Conservation (phyloP, 257 asterid species). For the Ilex aquifolium region DNA sequence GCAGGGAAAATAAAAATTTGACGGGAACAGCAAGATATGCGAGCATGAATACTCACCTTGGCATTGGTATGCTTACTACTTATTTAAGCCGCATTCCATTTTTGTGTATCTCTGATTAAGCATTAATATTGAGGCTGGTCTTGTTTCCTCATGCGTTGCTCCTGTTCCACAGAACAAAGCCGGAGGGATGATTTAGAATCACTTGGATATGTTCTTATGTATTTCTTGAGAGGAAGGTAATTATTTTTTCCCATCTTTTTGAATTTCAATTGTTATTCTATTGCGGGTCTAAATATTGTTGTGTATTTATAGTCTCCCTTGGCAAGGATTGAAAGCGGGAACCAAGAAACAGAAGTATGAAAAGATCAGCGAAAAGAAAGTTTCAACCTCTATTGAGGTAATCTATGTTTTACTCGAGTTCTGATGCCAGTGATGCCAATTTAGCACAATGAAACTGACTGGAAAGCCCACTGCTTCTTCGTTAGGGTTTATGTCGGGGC, state of each 20-base stretch:
- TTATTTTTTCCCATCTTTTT: neutral
- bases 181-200: constrained; percentile 24
- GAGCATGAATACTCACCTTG: constrained; percentile 66
- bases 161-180: constrained; percentile 15
- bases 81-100: too few species aligned
- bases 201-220: constrained; percentile 18
- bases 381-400: constrained; percentile 52
- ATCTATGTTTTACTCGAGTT: constrained; percentile 3
- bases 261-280: neutral
- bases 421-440: neutral
- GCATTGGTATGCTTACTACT: constrained; percentile 14
- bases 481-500: constrained; percentile 42
- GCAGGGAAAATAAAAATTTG: constrained; percentile 25
- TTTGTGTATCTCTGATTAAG: too few species aligned
- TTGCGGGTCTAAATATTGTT: constrained; percentile 17
- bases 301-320: constrained; percentile 49
- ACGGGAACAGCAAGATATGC: constrained; percentile 41
- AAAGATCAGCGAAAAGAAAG: constrained; percentile 54
- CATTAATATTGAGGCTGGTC: too few species aligned
- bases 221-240: constrained; percentile 22
- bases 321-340: constrained; percentile 66
- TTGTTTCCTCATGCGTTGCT: neutral
- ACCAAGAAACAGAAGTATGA: constrained; percentile 60
- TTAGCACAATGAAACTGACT: constrained; percentile 8
- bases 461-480: constrained; percentile 3